Conservation (phyloP, 805 yeast genomes). For the Zygosaccharomyces bailii region DNA sequence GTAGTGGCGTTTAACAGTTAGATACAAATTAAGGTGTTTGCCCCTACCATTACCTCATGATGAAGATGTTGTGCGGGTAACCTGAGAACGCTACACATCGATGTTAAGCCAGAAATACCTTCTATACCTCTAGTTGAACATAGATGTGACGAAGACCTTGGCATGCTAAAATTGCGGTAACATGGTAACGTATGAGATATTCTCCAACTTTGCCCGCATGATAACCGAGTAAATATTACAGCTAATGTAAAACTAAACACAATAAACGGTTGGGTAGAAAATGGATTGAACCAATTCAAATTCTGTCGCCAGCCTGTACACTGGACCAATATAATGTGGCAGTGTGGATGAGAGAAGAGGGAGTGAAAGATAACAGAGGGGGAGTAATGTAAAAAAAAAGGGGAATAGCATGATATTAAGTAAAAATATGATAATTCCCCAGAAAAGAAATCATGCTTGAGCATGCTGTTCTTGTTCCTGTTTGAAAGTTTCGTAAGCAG, state of each 20-base stretch:
- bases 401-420: not conserved
- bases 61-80: not conserved
- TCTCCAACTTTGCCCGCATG: too few species aligned
- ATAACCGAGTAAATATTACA: conserved; percentile 4
- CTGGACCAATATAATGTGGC: not conserved
- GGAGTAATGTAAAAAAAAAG: not conserved
- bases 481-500: conserved; percentile 90
- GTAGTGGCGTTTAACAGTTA: not conserved
- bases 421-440: not conserved
- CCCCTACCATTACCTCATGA: not conserved
- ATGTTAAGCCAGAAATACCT: too few species aligned
- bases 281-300: conserved; percentile 4
- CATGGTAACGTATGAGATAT: too few species aligned
- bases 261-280: conserved; percentile 1
- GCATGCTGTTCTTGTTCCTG: conserved; percentile 40
- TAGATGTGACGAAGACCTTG: too few species aligned
- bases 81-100: not conserved
- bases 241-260: conserved; percentile 7
- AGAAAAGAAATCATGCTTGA: conserved; percentile 1
- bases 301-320: conserved; percentile 1
- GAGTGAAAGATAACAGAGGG: not conserved
- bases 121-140: too few species aligned
- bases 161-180: too few species aligned
- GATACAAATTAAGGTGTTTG: not conserved
- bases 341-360: not conserved